phyloP scores from a whole-genome alignment of 176 grass and related monocot genomes.

The Oryza coarctata region DNA sequence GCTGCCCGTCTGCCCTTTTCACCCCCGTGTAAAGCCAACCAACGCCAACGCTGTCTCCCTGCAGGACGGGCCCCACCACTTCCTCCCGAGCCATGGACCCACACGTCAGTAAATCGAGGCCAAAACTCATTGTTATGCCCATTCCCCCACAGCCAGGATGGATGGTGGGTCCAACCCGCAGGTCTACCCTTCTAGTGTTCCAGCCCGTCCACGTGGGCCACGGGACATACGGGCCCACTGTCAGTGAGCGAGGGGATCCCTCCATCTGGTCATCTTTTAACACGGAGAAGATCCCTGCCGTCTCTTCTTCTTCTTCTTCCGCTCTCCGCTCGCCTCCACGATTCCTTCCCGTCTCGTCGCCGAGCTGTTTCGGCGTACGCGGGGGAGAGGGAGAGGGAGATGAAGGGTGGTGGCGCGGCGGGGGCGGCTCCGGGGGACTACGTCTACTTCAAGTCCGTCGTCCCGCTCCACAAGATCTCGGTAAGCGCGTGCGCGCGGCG shows the following conservation, averaged over 20 bases:
- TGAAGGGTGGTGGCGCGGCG: constrained; percentile 33
- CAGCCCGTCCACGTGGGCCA: background rate
- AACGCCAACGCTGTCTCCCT: background rate
- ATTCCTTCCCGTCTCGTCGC: constrained; percentile 7
- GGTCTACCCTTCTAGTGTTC: background rate
- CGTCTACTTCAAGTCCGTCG: constrained; percentile 88
- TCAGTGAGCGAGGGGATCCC: background rate
- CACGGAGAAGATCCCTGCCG: background rate
- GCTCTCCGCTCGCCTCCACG: background rate
- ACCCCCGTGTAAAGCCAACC: no score
- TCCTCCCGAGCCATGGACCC: fast-evolving
- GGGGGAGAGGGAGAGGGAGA: background rate
- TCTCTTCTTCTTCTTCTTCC: background rate
- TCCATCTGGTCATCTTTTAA: background rate
- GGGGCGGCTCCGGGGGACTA: constrained; percentile 73
- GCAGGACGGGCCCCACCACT: background rate
- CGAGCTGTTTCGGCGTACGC: background rate
- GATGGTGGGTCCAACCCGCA: background rate
- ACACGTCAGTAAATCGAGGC: background rate
- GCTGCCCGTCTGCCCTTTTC: background rate
- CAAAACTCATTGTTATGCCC: background rate
- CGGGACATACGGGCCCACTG: background rate
- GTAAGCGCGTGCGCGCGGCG: constrained; percentile 28
- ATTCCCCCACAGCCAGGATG: background rate
- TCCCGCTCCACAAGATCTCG: constrained; percentile 96